Evolutionary conservation across 345 rosid genomes (phyloP), one percentile per base, ranked within the genome.

Genomic region (Trapa bicornis): DNA sequence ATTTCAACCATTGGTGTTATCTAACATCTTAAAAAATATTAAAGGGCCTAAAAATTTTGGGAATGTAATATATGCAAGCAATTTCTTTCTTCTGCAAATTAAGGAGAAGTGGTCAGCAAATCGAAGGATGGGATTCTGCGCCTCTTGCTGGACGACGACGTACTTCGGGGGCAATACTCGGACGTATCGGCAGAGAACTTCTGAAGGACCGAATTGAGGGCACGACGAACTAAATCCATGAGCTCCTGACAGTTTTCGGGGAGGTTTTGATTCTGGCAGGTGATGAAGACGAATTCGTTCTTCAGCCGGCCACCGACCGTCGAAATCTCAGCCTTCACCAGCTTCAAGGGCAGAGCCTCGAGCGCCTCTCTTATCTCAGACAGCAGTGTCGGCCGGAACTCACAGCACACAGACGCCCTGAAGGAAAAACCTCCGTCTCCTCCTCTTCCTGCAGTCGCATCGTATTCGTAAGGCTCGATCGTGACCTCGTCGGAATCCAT

Each of bases 331-430:
- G 79, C 80, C 45, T 67, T 83, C 38, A 70, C 68, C 9, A 83
- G 67, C 68, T 77, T 80, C 43, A 88, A 17, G 2, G 76, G 85
- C 32, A 88, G 85, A 3, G 70, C 65, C 57, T 80, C 81, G 11
- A 88, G 78, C 37, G 85, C 78, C 74, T 68, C 78, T 72, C 86
- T 73, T 56, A 88, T 45, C 33, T 81, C 81, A 1, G 77, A 70
- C 65, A 88, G 69, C 41, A 88, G 76, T 43, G 79, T 79, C 0
- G 87, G 87, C 8, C 75, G 77, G 64, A 69, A 80, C 10, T 79
- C 82, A 32, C 91, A 86, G 12, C 89, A 86, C 60, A 88, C 61
- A 7, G 87, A 74, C 42, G 84, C 89, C 70, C 56, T 75, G 71
- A 80, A 68, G 0, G 29, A 72, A 29, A 73, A 74, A 4, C 67